These are phyloP conservation scores for Termitomyces sp. DNA, from an alignment of 768 basidiomycete species.

Conservation along the genomic window DNA sequence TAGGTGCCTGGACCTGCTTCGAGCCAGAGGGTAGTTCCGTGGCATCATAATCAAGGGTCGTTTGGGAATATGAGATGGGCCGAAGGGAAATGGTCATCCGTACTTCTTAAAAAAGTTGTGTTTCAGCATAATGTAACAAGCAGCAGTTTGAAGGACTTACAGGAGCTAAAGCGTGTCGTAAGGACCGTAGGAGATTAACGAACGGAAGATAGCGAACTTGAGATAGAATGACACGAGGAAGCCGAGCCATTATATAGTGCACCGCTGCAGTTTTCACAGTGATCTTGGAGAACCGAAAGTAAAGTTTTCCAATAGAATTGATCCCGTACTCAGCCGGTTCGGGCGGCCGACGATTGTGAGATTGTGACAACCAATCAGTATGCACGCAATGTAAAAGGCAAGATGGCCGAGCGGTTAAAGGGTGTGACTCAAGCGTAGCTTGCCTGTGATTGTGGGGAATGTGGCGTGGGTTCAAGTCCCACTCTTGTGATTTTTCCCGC, in stretches of 20 bases:
- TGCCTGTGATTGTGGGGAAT: conserved; percentile 16
- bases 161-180: neutral
- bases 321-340: neutral
- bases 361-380: too few species aligned
- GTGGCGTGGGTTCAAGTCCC: neutral
- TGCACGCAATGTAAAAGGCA: conserved; percentile 18
- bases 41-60: neutral
- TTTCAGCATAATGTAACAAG: neutral
- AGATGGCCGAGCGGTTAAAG: conserved; percentile 45
- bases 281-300: neutral
- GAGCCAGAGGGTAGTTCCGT: neutral
- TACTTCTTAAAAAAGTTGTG: neutral
- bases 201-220: neutral
- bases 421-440: conserved; percentile 42
- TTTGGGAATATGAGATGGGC: neutral
- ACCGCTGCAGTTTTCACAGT: neutral
- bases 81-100: neutral
- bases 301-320: neutral
- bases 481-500: too few species aligned
- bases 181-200: neutral
- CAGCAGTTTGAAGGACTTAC: neutral
- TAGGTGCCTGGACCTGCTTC: neutral
- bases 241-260: neutral
- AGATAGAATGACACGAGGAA: too few species aligned
- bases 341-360: neutral